Conservation (phyloP, 2,329 filamentous ascomycete genomes). For the Ophiostoma piceae region DNA sequence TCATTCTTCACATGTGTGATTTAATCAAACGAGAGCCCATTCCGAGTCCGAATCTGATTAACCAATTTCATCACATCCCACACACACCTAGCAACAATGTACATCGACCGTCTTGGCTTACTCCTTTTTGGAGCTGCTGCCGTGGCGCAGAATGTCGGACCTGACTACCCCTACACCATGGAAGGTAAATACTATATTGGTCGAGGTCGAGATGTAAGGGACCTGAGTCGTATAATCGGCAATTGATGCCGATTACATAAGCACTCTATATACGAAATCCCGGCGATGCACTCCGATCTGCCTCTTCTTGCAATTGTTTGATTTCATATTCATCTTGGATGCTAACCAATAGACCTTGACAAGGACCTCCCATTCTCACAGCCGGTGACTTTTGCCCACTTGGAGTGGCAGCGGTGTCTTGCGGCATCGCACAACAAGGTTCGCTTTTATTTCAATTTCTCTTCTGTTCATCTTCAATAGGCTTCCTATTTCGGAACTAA, state of each 20-base stretch:
- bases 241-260: neutral
- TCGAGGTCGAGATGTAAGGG: neutral
- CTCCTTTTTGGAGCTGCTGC: slow-evolving; percentile 8
- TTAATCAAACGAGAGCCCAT: neutral
- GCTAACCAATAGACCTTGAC: slow-evolving; percentile 21
- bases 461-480: neutral
- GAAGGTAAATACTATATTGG: slow-evolving; percentile 14
- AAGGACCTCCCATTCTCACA: slow-evolving; percentile 24
- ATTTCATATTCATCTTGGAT: neutral
- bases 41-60: neutral
- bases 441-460: neutral
- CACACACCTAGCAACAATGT: neutral
- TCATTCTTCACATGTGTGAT: neutral
- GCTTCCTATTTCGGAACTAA: slow-evolving; percentile 8
- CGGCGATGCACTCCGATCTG: neutral
- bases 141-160: slow-evolving; percentile 9
- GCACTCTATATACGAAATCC: neutral
- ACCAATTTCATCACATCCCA: neutral
- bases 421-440: slow-evolving; percentile 17
- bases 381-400: slow-evolving; percentile 25
- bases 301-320: neutral
- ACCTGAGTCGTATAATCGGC: neutral
- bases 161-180: slow-evolving; percentile 17
- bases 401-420: slow-evolving; percentile 25
- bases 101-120: neutral